Evolutionary conservation across 1,284 basidiomycete species (phyloP), one percentile per base, ranked within the genome.

Genomic region (Mrakiaceae sp.): DNA sequence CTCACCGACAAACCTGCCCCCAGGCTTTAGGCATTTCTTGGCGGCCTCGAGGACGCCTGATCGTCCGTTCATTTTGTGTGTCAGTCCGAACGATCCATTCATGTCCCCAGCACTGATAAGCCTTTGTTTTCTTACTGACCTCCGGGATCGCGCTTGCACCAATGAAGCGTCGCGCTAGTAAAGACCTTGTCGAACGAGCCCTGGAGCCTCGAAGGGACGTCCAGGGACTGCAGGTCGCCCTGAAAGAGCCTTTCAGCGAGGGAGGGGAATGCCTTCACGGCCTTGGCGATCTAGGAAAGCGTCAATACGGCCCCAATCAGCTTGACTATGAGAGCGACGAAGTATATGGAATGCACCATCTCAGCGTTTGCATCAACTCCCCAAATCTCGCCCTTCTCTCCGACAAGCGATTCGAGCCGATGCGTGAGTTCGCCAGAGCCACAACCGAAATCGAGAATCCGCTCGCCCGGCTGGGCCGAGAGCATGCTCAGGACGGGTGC

Each of bases 391-490:
- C 88, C 88, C 0, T 76, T 73, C 2, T 74, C 70, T 12, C 82
- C 81, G 0, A 90, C 85, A 8, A 79, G 70, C 9, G 79, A 71
- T 60, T 81, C 78, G 54, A 91, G 78, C 66, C 80, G 76, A 53
- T 80, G 69, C 0, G 87, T 87, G 12, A 92, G 75, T 69, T 91
- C 86, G 0, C 88, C 89, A 55, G 84, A 88, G 4, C 90, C 89
- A 71, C 89, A 91, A 3, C 90, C 89, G 51, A 92, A 77, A 71
- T 92, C 90, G 54, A 87, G 78, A 64, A 92, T 84, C 55, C 77
- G 77, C 69, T 91, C 86, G 2, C 87, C 87, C 0, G 81, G 79
- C 69, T 81, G 70, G 0, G 87, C 78, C 42, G 80, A 73, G 14
- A 91, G 79, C n/a, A 89, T 77, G 3, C 78, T 76, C 7, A 90